phyloP scores from a whole-genome alignment of 345 rosid species.

The Gossypium rotundifolium region DNA sequence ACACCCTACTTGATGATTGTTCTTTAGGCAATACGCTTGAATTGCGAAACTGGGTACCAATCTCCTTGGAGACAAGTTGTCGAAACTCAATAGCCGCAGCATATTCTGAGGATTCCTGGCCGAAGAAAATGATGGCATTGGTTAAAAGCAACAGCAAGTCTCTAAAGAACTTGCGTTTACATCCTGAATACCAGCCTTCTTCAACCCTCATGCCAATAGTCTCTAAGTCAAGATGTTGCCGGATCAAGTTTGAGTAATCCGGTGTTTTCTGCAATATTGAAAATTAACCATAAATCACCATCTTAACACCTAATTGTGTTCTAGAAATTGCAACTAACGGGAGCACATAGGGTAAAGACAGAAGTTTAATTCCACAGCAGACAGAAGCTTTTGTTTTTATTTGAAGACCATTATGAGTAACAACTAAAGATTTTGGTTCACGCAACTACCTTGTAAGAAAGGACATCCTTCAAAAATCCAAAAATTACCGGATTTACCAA shows the following conservation, averaged over 20 bases:
- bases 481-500: too few relatives aligned
- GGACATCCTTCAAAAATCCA: too few relatives aligned
- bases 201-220: slow-evolving; percentile 39
- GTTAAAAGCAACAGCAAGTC: slow-evolving; percentile 58
- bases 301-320: background rate
- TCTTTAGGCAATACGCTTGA: slow-evolving; percentile 19
- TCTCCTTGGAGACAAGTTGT: slow-evolving; percentile 35
- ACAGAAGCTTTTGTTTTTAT: background rate
- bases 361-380: background rate
- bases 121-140: slow-evolving; percentile 45
- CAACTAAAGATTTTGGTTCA: background rate
- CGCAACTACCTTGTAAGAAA: too few relatives aligned
- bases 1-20: background rate
- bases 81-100: slow-evolving; percentile 40
- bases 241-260: slow-evolving; percentile 33
- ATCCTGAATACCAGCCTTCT: slow-evolving; percentile 39
- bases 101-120: slow-evolving; percentile 38
- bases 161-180: slow-evolving; percentile 35
- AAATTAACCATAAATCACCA: background rate
- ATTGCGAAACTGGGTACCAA: slow-evolving; percentile 26
- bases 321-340: background rate
- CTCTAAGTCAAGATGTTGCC: slow-evolving; percentile 55
- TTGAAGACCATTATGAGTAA: background rate
- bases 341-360: background rate
- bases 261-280: slow-evolving; percentile 41